Base-by-base conservation (phyloP, 1,139 yeast genomes). In the Kluyveromyces sp. region DNA sequence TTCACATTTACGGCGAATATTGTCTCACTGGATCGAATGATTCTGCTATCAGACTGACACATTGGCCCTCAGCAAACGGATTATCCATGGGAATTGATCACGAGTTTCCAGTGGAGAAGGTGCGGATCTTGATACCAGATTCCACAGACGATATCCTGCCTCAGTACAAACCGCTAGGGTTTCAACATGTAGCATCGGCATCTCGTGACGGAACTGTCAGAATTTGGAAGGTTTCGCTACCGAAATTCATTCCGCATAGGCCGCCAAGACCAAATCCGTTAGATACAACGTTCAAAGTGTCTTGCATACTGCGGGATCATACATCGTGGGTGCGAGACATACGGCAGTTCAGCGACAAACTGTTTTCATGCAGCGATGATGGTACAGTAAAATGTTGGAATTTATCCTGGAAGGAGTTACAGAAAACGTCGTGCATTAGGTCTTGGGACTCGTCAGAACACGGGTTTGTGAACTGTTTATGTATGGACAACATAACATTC, bases 321-420 rank as follows among this genome's bases (percentile, higher is more conserved):
- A 78, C 80, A 45, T 85, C 94, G 15, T 89, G 97, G 97, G 84
- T 89, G 1, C 77, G 84, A 49, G 74, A 80, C 9, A 32, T 54
- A 12, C 31, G 46, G 13, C 36, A 41, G 9, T 57, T 87, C 15
- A 70, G 69, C 8, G 67, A 85, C 40, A 95, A 86, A 61, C 62
- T 89, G 19, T 70, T 84, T 36, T 79, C 88, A 45, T 83, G 84
- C 13, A 74, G 92, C 20, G 96, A 89, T 62, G 97, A 89, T 61
- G 80, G 80, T 51, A 69, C 79, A 1, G 74, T 89, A 32, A 74
- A 80, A 48, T 67, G 86, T 25, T 89, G 97, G 97, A 15, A 30
- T 9, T 22, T 38, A 6, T 7, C 31, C 20, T 38, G 41, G 41
- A 17, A 2, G n/a, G 94, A 88, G 61, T 65, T 88, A 46, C 65